phyloP scores from a whole-genome alignment of 2,329 filamentous ascomycete genomes.

The Dactylellina parvicollis region DNA sequence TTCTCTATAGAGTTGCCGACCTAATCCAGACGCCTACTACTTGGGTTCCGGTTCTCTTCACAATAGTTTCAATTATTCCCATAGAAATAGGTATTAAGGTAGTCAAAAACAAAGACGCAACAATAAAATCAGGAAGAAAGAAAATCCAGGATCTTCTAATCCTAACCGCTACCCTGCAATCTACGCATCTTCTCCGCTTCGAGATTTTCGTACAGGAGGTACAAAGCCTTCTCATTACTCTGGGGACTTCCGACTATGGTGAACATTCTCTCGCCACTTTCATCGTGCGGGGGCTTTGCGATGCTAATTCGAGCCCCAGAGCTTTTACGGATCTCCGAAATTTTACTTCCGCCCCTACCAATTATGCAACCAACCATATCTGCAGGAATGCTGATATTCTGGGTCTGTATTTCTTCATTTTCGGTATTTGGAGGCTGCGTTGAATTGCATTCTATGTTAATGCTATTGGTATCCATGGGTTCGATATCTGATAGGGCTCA shows the following conservation, averaged over 20 bases:
- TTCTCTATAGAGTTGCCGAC: too few relatives aligned
- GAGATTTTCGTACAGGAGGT: slow-evolving; percentile 97
- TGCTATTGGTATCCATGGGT: too few relatives aligned
- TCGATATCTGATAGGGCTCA: too few relatives aligned
- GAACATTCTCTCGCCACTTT: slow-evolving; percentile 99
- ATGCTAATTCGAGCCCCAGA: slow-evolving; percentile 85
- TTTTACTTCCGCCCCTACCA: slow-evolving; percentile 92
- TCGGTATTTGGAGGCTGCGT: slow-evolving; percentile 69
- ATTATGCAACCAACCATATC: slow-evolving; percentile 99
- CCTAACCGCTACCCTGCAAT: slow-evolving; percentile 74
- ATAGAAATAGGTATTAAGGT: slow-evolving; percentile 16
- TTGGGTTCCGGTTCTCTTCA: too few relatives aligned
- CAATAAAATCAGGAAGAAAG: slow-evolving; percentile 54
- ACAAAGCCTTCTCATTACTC: slow-evolving; percentile 94
- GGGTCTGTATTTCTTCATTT: slow-evolving; percentile 96
- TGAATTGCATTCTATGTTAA: too few relatives aligned
- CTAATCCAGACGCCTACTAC: too few relatives aligned
- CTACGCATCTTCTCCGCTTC: slow-evolving; percentile 99
- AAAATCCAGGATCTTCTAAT: slow-evolving; percentile 61
- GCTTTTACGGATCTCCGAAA: slow-evolving; percentile 96
- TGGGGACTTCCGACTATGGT: slow-evolving; percentile 96
- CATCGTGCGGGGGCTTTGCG: slow-evolving; percentile 83
- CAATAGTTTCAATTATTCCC: slow-evolving; percentile 28
- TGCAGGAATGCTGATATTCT: slow-evolving; percentile 98
- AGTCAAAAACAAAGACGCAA: slow-evolving; percentile 45